Evolutionary conservation across 192 early-diverging fungal species (phyloP).

Genomic region (Podila epicladia): DNA sequence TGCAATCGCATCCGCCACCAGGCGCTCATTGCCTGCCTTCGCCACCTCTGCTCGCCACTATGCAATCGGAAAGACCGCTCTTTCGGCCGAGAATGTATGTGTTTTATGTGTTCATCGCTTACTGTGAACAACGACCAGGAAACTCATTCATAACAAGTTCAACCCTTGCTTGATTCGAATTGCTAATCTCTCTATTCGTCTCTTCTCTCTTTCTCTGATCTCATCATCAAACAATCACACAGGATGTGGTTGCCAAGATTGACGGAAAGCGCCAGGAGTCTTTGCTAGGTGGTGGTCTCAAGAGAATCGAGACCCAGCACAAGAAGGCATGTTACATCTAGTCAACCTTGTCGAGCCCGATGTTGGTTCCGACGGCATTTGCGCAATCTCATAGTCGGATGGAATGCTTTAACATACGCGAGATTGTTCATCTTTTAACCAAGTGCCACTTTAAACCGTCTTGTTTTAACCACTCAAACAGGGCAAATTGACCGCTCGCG

Average conservation of each 20-base stretch:
- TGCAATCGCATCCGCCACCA: slow-evolving; percentile 45
- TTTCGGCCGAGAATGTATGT: slow-evolving; percentile 46
- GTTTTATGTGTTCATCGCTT: neutral
- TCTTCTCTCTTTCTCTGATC: slow-evolving; percentile 2
- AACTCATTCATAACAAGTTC: neutral
- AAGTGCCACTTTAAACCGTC: neutral
- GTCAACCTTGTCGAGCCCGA: neutral
- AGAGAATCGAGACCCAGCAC: slow-evolving; percentile 87
- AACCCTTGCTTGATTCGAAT: neutral
- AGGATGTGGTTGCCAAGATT: slow-evolving; percentile 59
- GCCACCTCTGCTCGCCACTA: slow-evolving; percentile 47
- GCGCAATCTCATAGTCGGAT: neutral
- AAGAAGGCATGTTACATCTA: slow-evolving; percentile 67
- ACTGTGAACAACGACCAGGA: neutral
- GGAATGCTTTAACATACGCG: neutral
- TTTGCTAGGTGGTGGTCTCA: slow-evolving; percentile 80
- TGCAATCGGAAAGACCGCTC: slow-evolving; percentile 48
- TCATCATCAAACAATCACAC: neutral
- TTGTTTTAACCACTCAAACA: slow-evolving; percentile 28
- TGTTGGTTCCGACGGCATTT: neutral
- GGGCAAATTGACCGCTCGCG: slow-evolving; percentile 95
- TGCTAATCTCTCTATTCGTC: neutral
- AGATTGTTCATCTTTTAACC: neutral
- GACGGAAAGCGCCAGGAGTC: slow-evolving; percentile 78
- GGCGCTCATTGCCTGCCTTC: slow-evolving; percentile 40